These are phyloP conservation scores for Cephaloascus fragrans DNA, from an alignment of 805 yeast genomes.

Conservation along the genomic window DNA sequence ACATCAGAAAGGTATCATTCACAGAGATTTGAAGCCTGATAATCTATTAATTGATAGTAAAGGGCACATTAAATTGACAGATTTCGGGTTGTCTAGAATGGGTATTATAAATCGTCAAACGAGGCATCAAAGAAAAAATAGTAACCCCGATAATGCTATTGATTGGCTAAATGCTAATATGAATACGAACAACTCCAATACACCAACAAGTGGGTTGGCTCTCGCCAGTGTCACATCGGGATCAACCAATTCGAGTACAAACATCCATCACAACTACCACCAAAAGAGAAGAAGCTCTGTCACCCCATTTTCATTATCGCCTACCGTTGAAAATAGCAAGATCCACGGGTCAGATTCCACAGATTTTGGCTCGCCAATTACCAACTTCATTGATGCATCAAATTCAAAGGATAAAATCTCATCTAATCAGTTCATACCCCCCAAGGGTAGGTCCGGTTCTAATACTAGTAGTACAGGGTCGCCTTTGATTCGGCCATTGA, in stretches of 20 bases:
- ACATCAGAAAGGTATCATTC: conserved; percentile 83
- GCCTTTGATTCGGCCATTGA: conserved; percentile 37
- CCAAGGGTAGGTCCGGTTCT: conserved; percentile 12
- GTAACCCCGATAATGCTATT: conserved; percentile 30
- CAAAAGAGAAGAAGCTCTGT: conserved; percentile 30
- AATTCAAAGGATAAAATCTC: background rate
- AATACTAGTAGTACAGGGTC: conserved; percentile 34
- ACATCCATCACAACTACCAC: conserved; percentile 12
- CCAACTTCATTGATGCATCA: background rate
- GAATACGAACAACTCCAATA: conserved; percentile 2
- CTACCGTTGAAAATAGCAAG: conserved; percentile 20
- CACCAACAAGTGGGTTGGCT: conserved; percentile 2
- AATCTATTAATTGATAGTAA: conserved; percentile 73
- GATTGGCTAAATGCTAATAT: conserved; percentile 25
- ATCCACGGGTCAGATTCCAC: conserved; percentile 2
- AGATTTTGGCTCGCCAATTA: background rate
- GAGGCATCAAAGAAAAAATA: conserved; percentile 31
- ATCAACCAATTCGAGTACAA: conserved; percentile 5
- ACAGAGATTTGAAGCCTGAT: conserved; percentile 93
- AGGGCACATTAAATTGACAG: conserved; percentile 91
- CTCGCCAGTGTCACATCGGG: conserved; percentile 9
- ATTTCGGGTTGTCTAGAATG: conserved; percentile 87
- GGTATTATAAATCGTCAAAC: conserved; percentile 78
- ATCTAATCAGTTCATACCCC: conserved; percentile 4
- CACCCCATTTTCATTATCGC: conserved; percentile 34